Base-by-base conservation (phyloP, 495 filamentous ascomycete species). In the Pyronema domesticum region DNA sequence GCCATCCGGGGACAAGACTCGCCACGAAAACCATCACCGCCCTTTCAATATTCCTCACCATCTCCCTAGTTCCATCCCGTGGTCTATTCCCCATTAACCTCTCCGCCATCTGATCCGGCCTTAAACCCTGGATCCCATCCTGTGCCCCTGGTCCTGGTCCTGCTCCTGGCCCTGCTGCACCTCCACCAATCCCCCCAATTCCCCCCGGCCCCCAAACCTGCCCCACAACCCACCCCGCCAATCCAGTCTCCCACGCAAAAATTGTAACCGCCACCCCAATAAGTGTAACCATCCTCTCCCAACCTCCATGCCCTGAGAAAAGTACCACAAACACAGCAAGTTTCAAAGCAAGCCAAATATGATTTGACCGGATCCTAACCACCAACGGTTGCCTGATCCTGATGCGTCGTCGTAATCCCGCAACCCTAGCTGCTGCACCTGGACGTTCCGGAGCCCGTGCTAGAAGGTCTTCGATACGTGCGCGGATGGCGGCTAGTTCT, bases 201-300 rank as follows among this genome's bases (percentile, higher is more conserved):
- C 23, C 23, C 5, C 23, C 23, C 2, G 23, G 23, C 23, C 23
- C 23, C 23, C 23, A 30, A 5, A 30, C 5, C 23, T 30, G 23
- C 23, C 23, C 23, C 23, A 30, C 23, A 30, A 30, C 5, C 23
- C 23, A 30, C 23, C 23, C 23, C 23, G 59, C 52, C 23, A 65
- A 44, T 11, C 63, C 63, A 7, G 63, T 65, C 57, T 65, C 58
- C 63, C 63, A 65, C 36, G 65, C 58, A 46, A 65, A 65, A 17
- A 65, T 65, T 8, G 57, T 45, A 7, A 62, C 56, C 10, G 63
- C 63, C 40, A 65, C 53, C 40, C 51, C 50, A 9, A 58, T 59
- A 14, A 65, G 39, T 34, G 55, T 57, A 9, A 65, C 23, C 56
- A 61, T 61, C 36, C 63, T 51, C 19, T 51, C 52, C 63, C 62